Conservation (phyloP, 495 filamentous ascomycete genomes). For the Copromyces sp. region DNA sequence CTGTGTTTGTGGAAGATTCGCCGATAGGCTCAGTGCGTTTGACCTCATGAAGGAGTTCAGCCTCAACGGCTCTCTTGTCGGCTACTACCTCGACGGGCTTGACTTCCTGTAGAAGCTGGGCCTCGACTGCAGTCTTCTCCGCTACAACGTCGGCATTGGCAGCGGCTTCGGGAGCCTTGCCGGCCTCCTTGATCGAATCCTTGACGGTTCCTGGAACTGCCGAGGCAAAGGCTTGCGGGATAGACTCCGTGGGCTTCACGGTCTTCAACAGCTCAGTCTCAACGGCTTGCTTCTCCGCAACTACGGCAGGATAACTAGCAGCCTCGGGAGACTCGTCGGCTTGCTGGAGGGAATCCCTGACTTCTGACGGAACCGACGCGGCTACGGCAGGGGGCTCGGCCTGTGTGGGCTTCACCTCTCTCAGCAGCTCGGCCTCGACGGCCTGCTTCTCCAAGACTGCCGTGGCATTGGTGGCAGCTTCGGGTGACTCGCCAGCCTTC, state of each 20-base stretch:
- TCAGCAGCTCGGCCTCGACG: conserved; percentile 57
- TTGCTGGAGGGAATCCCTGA: conserved; percentile 60
- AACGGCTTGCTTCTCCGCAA: conserved; percentile 70
- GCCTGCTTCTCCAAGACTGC: conserved; percentile 70
- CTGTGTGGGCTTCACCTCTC: conserved; percentile 22
- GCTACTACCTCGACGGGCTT: conserved; percentile 43
- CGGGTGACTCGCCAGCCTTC: conserved; percentile 52
- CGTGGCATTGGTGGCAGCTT: conserved; percentile 57
- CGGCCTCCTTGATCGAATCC: conserved; percentile 58
- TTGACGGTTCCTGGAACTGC: conserved; percentile 64
- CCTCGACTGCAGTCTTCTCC: conserved; percentile 72
- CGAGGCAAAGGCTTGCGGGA: conserved; percentile 32
- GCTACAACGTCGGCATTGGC: conserved; percentile 55
- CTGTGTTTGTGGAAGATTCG: conserved; percentile 12
- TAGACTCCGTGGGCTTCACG: conserved; percentile 37
- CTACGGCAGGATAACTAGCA: conserved; percentile 53
- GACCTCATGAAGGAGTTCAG: conserved; percentile 40
- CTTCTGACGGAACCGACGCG: conserved; percentile 54
- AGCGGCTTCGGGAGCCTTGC: conserved; percentile 59
- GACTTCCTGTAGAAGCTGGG: conserved; percentile 49
- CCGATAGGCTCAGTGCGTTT: conserved; percentile 8
- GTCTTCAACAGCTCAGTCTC: conserved; percentile 55
- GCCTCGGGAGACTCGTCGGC: conserved; percentile 60
- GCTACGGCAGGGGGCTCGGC: conserved; percentile 22
- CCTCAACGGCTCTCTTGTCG: conserved; percentile 67